Conservation (phyloP, 2,329 filamentous ascomycete species). For the Calonectria montana region DNA sequence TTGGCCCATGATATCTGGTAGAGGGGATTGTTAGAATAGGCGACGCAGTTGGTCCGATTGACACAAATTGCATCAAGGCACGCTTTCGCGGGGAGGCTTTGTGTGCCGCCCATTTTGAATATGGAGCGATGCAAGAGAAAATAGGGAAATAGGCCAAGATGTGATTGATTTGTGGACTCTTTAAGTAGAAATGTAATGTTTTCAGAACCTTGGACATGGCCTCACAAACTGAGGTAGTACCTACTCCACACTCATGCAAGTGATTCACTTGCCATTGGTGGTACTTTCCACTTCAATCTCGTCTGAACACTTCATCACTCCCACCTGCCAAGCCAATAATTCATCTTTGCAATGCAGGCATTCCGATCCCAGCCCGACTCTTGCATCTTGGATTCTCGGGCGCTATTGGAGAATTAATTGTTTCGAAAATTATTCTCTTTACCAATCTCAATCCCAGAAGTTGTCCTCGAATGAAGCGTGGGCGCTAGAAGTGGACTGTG, state of each 20-base stretch:
- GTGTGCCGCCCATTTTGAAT: constrained; percentile 55
- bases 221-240: neutral
- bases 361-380: neutral
- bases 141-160: neutral
- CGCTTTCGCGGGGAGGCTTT: constrained; percentile 53
- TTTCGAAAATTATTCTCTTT: neutral
- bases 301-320: neutral
- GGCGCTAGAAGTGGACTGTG: neutral
- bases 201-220: neutral
- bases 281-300: neutral
- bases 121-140: neutral
- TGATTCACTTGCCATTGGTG: neutral
- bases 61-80: constrained; percentile 62
- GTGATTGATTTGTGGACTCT: neutral
- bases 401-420: neutral
- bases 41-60: constrained; percentile 58
- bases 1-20: constrained; percentile 63
- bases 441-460: neutral
- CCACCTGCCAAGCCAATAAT: neutral
- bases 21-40: constrained; percentile 54
- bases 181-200: neutral
- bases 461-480: neutral
- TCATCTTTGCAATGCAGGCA: neutral
- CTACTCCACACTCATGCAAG: neutral
- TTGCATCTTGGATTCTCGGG: neutral